Evolutionary conservation across 306 rosid genomes (phyloP).

Genomic region (Cucumis cinereus): DNA sequence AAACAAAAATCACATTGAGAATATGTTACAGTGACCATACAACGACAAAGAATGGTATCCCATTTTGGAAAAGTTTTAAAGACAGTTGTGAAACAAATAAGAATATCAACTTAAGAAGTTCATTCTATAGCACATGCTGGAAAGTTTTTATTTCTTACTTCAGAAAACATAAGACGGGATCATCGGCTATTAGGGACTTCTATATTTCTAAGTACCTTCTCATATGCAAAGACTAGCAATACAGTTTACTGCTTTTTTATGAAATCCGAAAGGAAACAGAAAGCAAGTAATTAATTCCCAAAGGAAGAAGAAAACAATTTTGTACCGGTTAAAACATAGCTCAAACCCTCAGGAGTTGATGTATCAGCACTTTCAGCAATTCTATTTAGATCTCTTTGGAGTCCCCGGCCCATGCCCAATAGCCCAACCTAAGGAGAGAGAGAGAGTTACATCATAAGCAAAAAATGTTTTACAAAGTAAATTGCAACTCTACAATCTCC

Average conservation of each 20-base stretch:
- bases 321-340: slow-evolving; percentile 78
- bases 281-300: background rate
- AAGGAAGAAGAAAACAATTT: slow-evolving; percentile 7
- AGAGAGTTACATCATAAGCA: background rate
- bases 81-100: background rate
- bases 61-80: background rate
- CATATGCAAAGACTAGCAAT: background rate
- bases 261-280: background rate
- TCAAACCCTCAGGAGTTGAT: slow-evolving; percentile 68
- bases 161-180: background rate
- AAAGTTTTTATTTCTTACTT: background rate
- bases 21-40: background rate
- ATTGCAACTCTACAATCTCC: background rate
- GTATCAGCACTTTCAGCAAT: slow-evolving; percentile 91
- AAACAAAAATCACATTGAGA: slow-evolving; percentile 10
- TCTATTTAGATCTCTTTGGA: slow-evolving; percentile 82
- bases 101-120: background rate
- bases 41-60: background rate
- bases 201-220: background rate
- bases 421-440: slow-evolving; percentile 55
- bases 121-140: background rate
- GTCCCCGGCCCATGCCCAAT: slow-evolving; percentile 78
- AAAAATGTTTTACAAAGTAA: background rate
- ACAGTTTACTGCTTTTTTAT: background rate
- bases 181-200: background rate